Evolutionary conservation across 73 alveolate species (phyloP), one percentile per base, ranked within the genome.

Genomic region (Symbiodinium natans): DNA sequence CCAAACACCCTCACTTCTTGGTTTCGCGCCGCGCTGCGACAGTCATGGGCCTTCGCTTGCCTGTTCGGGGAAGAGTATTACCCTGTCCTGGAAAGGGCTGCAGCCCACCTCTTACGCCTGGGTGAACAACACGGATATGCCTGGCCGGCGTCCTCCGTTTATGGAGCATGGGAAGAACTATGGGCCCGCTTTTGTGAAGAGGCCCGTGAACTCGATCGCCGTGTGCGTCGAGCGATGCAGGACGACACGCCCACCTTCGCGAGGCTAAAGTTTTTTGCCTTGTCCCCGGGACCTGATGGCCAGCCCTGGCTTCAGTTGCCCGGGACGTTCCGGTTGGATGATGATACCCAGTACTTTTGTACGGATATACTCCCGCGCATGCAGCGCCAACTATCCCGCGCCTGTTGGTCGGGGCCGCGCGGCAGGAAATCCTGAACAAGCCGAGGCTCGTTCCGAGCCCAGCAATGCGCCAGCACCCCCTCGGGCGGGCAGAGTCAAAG

Each of bases 31-130:
- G 94, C 83, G 33, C 39, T 54, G 15, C 54, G 83, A 3, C 41
- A 59, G 25, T 83, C 63, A 0, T 59, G 94, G 84, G 94, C 94
- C 17, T 10, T 86, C 5, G 10, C 84, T 4, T 86, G 94, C 48
- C 63, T 86, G 38, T 54, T n/a, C 31, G 94, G 94, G 33, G 34
- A 80, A 25, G 94, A 86, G 40, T 82, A 86, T 40, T 52, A 41
- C n/a, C 75, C 41, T 1, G 8, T 41, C 4, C 17, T 52, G 42
- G 83, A 54, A 25, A 29, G 15, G 41, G 94, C 94, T n/a, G 84
- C 82, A 6, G 41, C 77, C 9, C n/a, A 10, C 54, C 54, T 85
- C 27, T 21, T 43, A 43, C 42, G 56, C 80, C 31, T 48, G 34
- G 82, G 82, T 0, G 93, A 85, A 54, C 80, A 85, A 74, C 56